Evolutionary conservation across 441 rosid species (phyloP).

Genomic region (Pelargonium citronellum): DNA sequence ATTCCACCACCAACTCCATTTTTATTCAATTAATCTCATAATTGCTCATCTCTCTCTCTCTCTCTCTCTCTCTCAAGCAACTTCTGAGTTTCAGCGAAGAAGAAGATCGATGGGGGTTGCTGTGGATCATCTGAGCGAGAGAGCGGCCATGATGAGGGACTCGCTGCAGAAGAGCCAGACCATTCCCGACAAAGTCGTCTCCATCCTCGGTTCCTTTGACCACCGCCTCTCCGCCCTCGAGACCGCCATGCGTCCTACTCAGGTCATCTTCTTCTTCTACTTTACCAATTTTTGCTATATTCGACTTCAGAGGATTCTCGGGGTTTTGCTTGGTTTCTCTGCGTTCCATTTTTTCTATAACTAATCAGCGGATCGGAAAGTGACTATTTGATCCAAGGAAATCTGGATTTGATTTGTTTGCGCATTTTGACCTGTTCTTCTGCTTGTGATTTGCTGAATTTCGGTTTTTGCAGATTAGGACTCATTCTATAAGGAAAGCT

Average conservation of each 20-base stretch:
- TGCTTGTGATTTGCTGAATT: background rate
- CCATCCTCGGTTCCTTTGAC: slow-evolving; percentile 90
- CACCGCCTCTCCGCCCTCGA: slow-evolving; percentile 95
- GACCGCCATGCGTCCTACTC: slow-evolving; percentile 98
- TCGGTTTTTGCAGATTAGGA: slow-evolving; percentile 55
- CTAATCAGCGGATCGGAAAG: background rate
- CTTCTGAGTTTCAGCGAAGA: background rate
- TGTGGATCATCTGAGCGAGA: slow-evolving; percentile 63
- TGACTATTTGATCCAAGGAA: background rate
- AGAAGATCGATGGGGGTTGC: slow-evolving; percentile 33
- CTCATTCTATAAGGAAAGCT: slow-evolving; percentile 89
- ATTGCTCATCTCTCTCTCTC: no score
- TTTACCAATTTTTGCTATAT: background rate
- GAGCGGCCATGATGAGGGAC: slow-evolving; percentile 69
- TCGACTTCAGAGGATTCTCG: no score
- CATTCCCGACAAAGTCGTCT: slow-evolving; percentile 73
- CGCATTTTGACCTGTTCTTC: no score
- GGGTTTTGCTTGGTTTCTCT: background rate
- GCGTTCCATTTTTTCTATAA: background rate
- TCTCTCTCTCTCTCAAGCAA: background rate
- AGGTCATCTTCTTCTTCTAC: slow-evolving; percentile 36
- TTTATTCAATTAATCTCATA: no score
- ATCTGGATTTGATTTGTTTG: background rate
- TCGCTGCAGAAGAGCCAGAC: slow-evolving; percentile 79
- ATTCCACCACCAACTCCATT: no score